phyloP scores from a whole-genome alignment of 2,329 filamentous ascomycete genomes.

The Colletotrichum filicis region DNA sequence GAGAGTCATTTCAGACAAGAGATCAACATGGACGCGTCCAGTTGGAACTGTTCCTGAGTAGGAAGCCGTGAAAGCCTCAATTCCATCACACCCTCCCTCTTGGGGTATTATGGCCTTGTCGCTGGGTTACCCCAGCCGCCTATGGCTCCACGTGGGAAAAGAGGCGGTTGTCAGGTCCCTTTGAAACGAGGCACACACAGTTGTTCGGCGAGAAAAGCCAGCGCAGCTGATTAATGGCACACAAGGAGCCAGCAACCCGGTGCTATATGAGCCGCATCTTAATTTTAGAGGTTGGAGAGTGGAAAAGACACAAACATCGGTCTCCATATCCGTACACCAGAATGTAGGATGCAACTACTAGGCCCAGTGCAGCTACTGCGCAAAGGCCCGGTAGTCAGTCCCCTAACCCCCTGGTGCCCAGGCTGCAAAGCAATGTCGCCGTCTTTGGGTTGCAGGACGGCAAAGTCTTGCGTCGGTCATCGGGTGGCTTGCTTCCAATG shows the following conservation, averaged over 20 bases:
- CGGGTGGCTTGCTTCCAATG: not conserved
- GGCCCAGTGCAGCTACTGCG: not conserved
- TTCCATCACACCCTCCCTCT: not conserved
- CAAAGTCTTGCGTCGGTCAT: not conserved
- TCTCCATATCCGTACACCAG: not conserved
- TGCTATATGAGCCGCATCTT: not conserved
- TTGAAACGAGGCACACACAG: slow-evolving; percentile 7
- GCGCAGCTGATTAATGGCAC: not conserved
- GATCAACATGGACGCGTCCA: not conserved
- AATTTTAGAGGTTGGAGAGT: not conserved
- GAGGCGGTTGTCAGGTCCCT: slow-evolving; percentile 3
- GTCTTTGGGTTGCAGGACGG: not conserved
- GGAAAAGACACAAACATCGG: not conserved
- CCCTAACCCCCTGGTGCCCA: not conserved
- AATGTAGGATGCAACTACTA: not conserved
- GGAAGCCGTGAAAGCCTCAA: not conserved
- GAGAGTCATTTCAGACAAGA: not conserved
- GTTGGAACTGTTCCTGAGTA: not conserved
- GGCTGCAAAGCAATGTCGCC: not conserved
- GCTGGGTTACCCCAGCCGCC: slow-evolving; percentile 21
- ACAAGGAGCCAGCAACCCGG: not conserved
- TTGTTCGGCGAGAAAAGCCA: not conserved
- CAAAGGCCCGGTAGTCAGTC: not conserved
- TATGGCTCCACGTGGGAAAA: slow-evolving; percentile 22
- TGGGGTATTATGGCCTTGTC: not conserved